Evolutionary conservation across 2,329 filamentous ascomycete genomes (phyloP).

Genomic region (Grosmannia serpens): DNA sequence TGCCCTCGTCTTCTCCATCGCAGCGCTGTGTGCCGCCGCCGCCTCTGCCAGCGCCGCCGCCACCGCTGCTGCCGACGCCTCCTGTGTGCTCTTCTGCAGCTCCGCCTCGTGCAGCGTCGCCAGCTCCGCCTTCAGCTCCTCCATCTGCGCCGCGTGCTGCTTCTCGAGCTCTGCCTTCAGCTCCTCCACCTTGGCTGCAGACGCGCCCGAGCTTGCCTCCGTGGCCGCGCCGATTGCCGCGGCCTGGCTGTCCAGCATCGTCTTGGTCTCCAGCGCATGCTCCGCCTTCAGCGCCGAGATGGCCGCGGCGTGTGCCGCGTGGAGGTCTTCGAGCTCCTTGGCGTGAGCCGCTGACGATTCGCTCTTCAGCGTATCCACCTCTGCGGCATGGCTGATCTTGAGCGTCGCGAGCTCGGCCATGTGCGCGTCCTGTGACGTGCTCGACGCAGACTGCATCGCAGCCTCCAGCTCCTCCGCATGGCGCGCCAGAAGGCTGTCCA

Average conservation of each 20-base stretch:
- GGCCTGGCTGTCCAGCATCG: slow-evolving; percentile 21
- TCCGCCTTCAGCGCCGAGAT: slow-evolving; percentile 32
- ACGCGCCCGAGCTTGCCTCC: slow-evolving; percentile 14
- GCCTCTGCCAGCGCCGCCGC: slow-evolving; percentile 15
- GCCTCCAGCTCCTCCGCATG: slow-evolving; percentile 48
- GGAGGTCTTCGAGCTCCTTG: slow-evolving; percentile 25
- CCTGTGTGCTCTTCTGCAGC: slow-evolving; percentile 19
- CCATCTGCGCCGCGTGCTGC: slow-evolving; percentile 12
- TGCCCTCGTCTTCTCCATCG: slow-evolving; percentile 28
- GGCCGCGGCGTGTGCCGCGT: slow-evolving; percentile 30
- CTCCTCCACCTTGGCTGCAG: slow-evolving; percentile 21
- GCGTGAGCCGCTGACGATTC: slow-evolving; percentile 21
- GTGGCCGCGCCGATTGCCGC: slow-evolving; percentile 17
- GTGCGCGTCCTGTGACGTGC: slow-evolving; percentile 36
- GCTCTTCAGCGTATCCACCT: slow-evolving; percentile 20
- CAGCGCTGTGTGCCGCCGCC: slow-evolving; percentile 10
- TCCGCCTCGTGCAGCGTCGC: slow-evolving; percentile 12
- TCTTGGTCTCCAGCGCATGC: slow-evolving; percentile 25
- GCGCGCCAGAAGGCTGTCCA: slow-evolving; percentile 43
- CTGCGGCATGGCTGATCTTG: slow-evolving; percentile 40
- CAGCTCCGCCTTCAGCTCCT: slow-evolving; percentile 1
- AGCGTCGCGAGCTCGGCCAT: slow-evolving; percentile 39
- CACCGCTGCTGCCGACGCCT: slow-evolving; percentile 5
- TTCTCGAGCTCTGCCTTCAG: slow-evolving; percentile 22
- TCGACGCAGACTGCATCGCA: slow-evolving; percentile 40